Evolutionary conservation across 345 rosid genomes (phyloP).

Genomic region (Corchorus olitorius): DNA sequence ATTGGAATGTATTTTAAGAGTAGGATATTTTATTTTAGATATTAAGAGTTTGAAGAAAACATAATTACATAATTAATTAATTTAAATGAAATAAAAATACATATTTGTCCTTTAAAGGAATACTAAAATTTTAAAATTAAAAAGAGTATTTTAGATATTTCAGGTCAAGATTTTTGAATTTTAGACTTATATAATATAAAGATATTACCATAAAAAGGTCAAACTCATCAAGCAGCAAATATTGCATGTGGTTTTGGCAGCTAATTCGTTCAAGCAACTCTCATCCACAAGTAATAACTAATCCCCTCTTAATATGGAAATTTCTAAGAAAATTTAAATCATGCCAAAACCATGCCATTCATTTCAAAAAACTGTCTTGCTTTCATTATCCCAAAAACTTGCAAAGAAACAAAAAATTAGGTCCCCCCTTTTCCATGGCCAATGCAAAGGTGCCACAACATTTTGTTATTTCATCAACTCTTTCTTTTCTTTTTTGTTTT

Average conservation of each 20-base stretch:
- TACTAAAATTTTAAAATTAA: too few species aligned
- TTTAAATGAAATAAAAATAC: too few species aligned
- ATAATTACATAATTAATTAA: too few species aligned
- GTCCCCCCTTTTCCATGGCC: neutral
- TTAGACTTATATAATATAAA: too few species aligned
- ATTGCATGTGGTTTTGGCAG: neutral
- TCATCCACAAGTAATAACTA: neutral
- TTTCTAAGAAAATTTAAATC: neutral
- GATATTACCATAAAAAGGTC: neutral
- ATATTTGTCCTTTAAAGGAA: too few species aligned
- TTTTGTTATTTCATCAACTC: neutral
- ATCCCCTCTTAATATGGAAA: neutral
- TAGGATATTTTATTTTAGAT: too few species aligned
- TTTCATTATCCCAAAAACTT: neutral
- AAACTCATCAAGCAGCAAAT: neutral
- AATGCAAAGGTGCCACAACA: neutral
- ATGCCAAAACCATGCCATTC: neutral
- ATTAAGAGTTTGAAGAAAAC: too few species aligned
- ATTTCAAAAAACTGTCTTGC: neutral
- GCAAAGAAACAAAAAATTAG: neutral
- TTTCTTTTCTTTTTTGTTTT: neutral
- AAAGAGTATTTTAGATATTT: too few species aligned
- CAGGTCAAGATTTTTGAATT: too few species aligned
- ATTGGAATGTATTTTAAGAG: too few species aligned
- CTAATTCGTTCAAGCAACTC: neutral